Evolutionary conservation across 108 stramenopile genomes (phyloP), one percentile per base, ranked within the genome.

Genomic region (Fragilariopsis cylindrus): DNA sequence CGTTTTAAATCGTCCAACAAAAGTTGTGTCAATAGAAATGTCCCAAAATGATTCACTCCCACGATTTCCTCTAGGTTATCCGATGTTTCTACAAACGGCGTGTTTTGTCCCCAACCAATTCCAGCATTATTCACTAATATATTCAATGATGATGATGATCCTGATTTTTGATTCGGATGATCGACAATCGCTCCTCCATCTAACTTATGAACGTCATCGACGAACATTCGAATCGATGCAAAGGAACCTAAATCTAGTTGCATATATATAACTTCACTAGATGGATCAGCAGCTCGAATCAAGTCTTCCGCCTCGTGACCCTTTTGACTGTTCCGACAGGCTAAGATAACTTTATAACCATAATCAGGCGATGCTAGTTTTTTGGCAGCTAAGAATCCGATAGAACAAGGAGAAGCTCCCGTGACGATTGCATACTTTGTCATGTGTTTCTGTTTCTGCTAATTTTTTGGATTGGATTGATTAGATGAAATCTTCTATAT

Each of bases 41-140:
- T 85, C 15, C 87, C 87, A 48, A 90, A 60, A 72, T 86, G 86
- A 65, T 88, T 88, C 40, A 85, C 62, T 62, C 82, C 81, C 72
- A 88, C 88, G 18, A 68, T 68, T 48, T 68, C 70, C 82, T 65
- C 44, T 76, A 65, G 70, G 79, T 85, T 57, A 81, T 65, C 21
- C 48, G n/a, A 12, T 54, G 56, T 66, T 45, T 48, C 53, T 64
- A 71, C 41, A 48, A 57, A 46, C 72, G 74, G 46, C 60, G 75
- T 53, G 69, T 79, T 53, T 87, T 90, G 18, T 63, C 73, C 4
- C 67, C 67, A 68, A 12, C 46, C 67, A 16, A 68, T 47, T 18
- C 89, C 89, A 4, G 90, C 90, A 65, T 90, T 90, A 77, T 88
- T 87, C 45, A 90, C 75, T 13, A 90, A 56, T 41, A 88, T 49